Evolutionary conservation across 768 basidiomycete genomes (phyloP), one percentile per base, ranked within the genome.

Genomic region (Baorangia bicolor): DNA sequence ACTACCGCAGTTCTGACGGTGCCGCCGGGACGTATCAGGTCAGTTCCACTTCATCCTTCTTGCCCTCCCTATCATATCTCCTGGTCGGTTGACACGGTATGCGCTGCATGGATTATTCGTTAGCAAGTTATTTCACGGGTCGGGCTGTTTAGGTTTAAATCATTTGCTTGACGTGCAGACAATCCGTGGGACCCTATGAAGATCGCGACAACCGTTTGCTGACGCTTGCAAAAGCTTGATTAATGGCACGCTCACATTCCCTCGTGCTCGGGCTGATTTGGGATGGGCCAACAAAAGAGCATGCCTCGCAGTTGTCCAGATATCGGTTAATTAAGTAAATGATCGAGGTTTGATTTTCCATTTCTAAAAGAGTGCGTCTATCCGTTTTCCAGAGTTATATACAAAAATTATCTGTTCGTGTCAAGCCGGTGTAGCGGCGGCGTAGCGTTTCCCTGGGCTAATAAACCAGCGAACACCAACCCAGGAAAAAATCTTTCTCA

Each of bases 301-400:
- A n/a, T 21, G 8, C 40, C 33, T 8, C 33, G 12, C 27, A 37
- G 53, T 30, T 3, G 20, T n/a, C 54, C 33, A 35, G 46, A 53
- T 50, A 23, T 27, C 35, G 48, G 48, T 59, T 45, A 33, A 59
- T 53, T 59, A 33, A 59, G 49, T 59, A 33, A 6, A 37, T 35
- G 59, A 61, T 60, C 45, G 53, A 56, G 39, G 44, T 60, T 60
- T 60, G 51, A 60, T 55, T 50, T 60, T 60, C 21, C 1, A n/a
- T 45, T 42, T 56, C 31, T 14, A 60, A 55, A 60, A 14, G 49
- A 27, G 38, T 41, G 28, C 58, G 46, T 47, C 18, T 51, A 38
- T 43, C 51, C 53, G 42, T 56, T 40, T 45, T 34, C 41, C 30
- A 44, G 37, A 42, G 20, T 2, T 31, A 46, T 35, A 48, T 35